phyloP scores from a whole-genome alignment of 2,329 filamentous ascomycete species.

The Aspergillus novofumigatus region DNA sequence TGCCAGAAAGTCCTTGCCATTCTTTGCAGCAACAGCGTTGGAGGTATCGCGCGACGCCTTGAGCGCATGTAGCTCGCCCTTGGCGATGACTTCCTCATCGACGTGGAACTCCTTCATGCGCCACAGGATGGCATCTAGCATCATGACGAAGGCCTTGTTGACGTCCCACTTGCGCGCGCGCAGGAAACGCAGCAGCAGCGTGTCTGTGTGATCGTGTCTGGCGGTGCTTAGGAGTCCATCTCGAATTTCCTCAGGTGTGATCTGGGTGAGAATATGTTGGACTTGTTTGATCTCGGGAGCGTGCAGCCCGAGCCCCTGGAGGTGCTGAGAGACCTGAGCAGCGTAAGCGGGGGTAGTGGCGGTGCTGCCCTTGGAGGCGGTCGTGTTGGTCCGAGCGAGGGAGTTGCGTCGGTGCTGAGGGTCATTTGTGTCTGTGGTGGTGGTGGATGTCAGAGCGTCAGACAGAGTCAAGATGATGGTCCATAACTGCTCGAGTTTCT shows the following conservation, averaged over 20 bases:
- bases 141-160: slow-evolving; percentile 83
- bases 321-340: slow-evolving; percentile 16
- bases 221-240: slow-evolving; percentile 81
- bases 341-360: slow-evolving; percentile 37
- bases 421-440: slow-evolving; percentile 47
- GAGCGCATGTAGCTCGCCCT: slow-evolving; percentile 65
- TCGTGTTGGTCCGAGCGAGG: slow-evolving; percentile 31
- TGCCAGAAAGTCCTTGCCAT: slow-evolving; percentile 69
- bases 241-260: slow-evolving; percentile 70
- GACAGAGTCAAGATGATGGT: slow-evolving; percentile 58
- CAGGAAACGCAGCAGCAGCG: slow-evolving; percentile 72
- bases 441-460: slow-evolving; percentile 51
- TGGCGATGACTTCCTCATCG: slow-evolving; percentile 75
- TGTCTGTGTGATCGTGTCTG: slow-evolving; percentile 90
- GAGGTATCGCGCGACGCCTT: slow-evolving; percentile 51
- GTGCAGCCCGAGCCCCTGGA: slow-evolving; percentile 18
- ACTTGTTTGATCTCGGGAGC: slow-evolving; percentile 66
- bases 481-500: slow-evolving; percentile 86
- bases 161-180: slow-evolving; percentile 90
- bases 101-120: slow-evolving; percentile 74
- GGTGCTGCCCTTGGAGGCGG: slow-evolving; percentile 58
- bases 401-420: slow-evolving; percentile 34
- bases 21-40: slow-evolving; percentile 59
- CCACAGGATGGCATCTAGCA: slow-evolving; percentile 89
- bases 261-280: slow-evolving; percentile 69